These are phyloP conservation scores for Glutinoglossum americanum DNA, from an alignment of 495 filamentous ascomycete species.

Conservation along the genomic window DNA sequence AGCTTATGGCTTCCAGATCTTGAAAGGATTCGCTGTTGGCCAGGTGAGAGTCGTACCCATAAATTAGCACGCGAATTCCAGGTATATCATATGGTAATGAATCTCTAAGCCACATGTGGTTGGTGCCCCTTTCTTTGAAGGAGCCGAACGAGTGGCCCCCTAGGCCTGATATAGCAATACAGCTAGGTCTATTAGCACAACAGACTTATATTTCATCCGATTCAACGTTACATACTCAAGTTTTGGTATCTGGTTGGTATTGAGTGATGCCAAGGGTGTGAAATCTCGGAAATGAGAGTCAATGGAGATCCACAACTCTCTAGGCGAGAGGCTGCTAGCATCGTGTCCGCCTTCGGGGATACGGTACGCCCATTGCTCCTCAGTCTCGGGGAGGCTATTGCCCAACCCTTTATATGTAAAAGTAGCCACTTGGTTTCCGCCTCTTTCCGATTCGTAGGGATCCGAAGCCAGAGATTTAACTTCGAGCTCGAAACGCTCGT, in stretches of 20 bases:
- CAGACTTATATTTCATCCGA: too few relatives aligned
- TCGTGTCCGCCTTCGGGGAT: not conserved
- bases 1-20: too few relatives aligned
- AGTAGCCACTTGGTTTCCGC: not conserved
- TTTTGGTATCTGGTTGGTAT: too few relatives aligned
- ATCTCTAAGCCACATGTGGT: slow-evolving; percentile 17
- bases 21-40: not conserved
- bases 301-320: not conserved
- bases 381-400: not conserved
- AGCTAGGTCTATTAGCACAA: not conserved
- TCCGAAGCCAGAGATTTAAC: not conserved
- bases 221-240: too few relatives aligned
- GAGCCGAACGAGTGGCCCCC: not conserved
- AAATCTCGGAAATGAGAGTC: not conserved
- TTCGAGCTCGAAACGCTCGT: not conserved
- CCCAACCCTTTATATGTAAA: not conserved
- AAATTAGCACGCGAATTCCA: slow-evolving; percentile 20
- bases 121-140: not conserved
- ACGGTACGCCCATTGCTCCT: not conserved
- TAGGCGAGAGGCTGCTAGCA: not conserved
- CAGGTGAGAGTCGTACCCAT: slow-evolving; percentile 23
- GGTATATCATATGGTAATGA: slow-evolving; percentile 20
- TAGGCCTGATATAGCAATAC: not conserved
- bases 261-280: too few relatives aligned
- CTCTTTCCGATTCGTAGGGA: not conserved